Percentiles rank a stretch among this genome's conserved stretches.
phyloP scores from a whole-genome alignment of 2,329 filamentous ascomycete species.

The Cladophialophora chaetospira region DNA sequence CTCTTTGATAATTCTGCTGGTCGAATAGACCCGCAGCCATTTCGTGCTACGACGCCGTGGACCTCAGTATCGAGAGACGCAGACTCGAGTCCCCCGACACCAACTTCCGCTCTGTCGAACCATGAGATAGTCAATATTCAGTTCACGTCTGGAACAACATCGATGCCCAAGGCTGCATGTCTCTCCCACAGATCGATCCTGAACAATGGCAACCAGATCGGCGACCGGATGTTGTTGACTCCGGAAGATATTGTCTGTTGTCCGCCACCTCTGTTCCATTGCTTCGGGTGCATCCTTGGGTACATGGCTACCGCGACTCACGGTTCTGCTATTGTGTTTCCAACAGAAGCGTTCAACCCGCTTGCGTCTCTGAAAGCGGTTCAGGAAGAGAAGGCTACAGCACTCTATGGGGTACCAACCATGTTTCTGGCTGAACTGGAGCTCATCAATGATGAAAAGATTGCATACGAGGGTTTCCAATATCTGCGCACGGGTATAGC shows the following conservation, averaged over 20 bases:
- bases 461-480: conserved; percentile 58
- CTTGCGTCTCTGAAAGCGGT: conserved; percentile 67
- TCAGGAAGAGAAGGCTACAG: conserved; percentile 64
- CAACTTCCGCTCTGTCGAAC: conserved; percentile 41
- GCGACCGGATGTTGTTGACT: conserved; percentile 77
- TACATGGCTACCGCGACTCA: conserved; percentile 93
- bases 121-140: conserved; percentile 89
- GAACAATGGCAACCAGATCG: conserved; percentile 88
- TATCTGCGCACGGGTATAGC: conserved; percentile 85
- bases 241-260: conserved; percentile 69
- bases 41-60: conserved; percentile 51
- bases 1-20: conserved; percentile 75
- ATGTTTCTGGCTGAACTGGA: conserved; percentile 94
- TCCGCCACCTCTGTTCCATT: conserved; percentile 63
- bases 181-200: conserved; percentile 82
- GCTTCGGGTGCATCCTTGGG: conserved; percentile 89
- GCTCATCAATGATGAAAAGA: conserved; percentile 60
- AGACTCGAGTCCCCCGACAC: conserved; percentile 46
- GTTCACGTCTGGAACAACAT: conserved; percentile 95
- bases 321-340: conserved; percentile 78
- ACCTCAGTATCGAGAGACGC: conserved; percentile 48
- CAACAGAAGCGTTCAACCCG: conserved; percentile 83
- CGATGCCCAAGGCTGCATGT: conserved; percentile 86
- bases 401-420: conserved; percentile 85
- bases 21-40: conserved; percentile 49